These are phyloP conservation scores for Chiua virens DNA, from an alignment of 768 basidiomycete species.

Conservation along the genomic window DNA sequence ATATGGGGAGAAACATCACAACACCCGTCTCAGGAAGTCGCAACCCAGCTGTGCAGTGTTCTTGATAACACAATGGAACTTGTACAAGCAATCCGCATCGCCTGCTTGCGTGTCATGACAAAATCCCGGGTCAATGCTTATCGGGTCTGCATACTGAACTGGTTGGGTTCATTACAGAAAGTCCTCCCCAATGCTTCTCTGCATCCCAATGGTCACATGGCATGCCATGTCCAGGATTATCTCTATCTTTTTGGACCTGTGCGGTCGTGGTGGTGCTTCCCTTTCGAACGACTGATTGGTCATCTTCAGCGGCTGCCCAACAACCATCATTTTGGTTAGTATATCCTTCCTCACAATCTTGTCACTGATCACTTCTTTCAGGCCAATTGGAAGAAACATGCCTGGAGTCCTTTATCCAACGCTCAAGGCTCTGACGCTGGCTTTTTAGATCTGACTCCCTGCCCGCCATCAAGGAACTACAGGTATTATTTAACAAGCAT, in stretches of 20 bases:
- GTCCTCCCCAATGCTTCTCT: conserved; percentile 17
- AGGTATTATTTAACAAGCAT: conserved; percentile 1
- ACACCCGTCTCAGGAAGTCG: not conserved
- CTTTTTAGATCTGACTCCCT: conserved; percentile 2
- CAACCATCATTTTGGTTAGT: conserved; percentile 32
- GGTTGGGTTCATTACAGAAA: conserved; percentile 10
- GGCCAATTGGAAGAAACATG: conserved; percentile 10
- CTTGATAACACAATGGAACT: conserved; percentile 33
- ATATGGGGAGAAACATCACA: conserved; percentile 11
- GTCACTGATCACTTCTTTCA: not conserved
- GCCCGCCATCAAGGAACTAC: conserved; percentile 3
- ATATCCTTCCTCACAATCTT: too few species aligned
- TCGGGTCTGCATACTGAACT: conserved; percentile 14
- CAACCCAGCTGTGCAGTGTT: not conserved
- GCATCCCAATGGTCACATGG: conserved; percentile 31
- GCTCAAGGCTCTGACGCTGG: conserved; percentile 12
- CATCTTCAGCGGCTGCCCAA: conserved; percentile 33
- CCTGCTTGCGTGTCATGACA: conserved; percentile 15
- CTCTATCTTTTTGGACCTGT: conserved; percentile 36
- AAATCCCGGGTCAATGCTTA: conserved; percentile 4
- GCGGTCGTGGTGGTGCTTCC: conserved; percentile 40
- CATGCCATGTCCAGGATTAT: conserved; percentile 34
- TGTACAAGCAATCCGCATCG: conserved; percentile 22
- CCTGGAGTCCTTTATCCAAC: conserved; percentile 12
- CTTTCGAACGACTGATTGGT: conserved; percentile 38